Conservation (phyloP, 345 rosid species). For the Carallia pectinifolia region DNA sequence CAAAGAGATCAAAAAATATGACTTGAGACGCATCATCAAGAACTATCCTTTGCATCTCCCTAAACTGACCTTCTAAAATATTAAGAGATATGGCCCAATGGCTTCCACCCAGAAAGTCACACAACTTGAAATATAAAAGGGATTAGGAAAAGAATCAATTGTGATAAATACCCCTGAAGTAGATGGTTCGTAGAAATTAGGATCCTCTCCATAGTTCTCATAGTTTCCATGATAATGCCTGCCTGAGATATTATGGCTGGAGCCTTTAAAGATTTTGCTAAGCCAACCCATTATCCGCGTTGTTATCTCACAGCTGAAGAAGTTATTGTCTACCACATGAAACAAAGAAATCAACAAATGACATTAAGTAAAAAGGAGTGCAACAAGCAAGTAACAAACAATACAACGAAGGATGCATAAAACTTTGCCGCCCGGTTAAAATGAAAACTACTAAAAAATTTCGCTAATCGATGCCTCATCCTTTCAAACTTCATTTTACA, state of each 20-base stretch:
- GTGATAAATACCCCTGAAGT: conserved; percentile 57
- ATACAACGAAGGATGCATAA: neutral
- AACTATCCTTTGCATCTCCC: neutral
- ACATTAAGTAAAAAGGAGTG: conserved; percentile 1
- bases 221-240: conserved; percentile 46
- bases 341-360: conserved; percentile 10
- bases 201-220: conserved; percentile 44
- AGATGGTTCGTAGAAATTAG: conserved; percentile 52
- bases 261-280: conserved; percentile 78
- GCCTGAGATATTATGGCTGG: conserved; percentile 48
- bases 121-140: conserved; percentile 1
- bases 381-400: neutral
- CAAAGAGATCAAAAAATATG: neutral
- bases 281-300: conserved; percentile 75
- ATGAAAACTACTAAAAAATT: too few species aligned
- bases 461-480: too few species aligned
- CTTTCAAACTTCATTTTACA: conserved; percentile 5
- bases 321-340: conserved; percentile 39
- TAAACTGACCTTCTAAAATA: neutral
- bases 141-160: neutral
- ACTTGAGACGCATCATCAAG: neutral
- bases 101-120: neutral
- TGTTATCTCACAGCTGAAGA: conserved; percentile 52
- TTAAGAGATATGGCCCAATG: too few species aligned
- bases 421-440: neutral